phyloP scores from a whole-genome alignment of 176 grass and related monocot species.

The Poa annua region DNA sequence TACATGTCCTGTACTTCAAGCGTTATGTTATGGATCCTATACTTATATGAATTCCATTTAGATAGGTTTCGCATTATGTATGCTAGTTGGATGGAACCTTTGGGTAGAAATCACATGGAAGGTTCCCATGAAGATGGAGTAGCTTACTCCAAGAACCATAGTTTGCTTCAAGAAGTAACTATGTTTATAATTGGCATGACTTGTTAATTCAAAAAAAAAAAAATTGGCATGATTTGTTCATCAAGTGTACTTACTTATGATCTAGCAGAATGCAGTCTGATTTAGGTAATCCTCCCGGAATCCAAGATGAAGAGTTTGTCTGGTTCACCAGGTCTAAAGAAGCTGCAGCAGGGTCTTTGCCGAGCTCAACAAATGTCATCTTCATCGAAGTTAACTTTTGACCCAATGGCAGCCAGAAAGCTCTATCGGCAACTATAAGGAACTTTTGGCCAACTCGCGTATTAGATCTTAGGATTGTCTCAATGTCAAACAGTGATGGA shows the following conservation, averaged over 20 bases:
- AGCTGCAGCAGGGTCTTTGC: slow-evolving; percentile 37
- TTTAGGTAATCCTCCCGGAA: slow-evolving; percentile 44
- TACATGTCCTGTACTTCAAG: slow-evolving; percentile 16
- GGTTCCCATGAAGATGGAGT: slow-evolving; percentile 20
- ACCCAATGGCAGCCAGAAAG: slow-evolving; percentile 70
- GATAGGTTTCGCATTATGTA: background rate
- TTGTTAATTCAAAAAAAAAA: too few species aligned
- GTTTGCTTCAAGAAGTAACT: slow-evolving; percentile 35
- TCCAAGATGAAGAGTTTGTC: slow-evolving; percentile 39
- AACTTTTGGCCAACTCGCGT: slow-evolving; percentile 44
- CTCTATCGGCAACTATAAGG: slow-evolving; percentile 61
- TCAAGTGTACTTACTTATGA: slow-evolving; percentile 57
- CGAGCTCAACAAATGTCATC: slow-evolving; percentile 50
- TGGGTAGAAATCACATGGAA: slow-evolving; percentile 8
- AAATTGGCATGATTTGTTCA: too few species aligned
- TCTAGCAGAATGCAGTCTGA: slow-evolving; percentile 65
- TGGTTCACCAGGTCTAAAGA: slow-evolving; percentile 38
- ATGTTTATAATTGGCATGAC: slow-evolving; percentile 20
- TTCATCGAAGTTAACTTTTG: slow-evolving; percentile 63
- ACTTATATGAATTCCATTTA: background rate
- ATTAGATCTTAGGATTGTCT: slow-evolving; percentile 57
- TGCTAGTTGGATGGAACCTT: slow-evolving; percentile 27
- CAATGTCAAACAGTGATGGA: slow-evolving; percentile 63
- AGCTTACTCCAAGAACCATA: background rate
- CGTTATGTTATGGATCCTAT: slow-evolving; percentile 19